phyloP scores from a whole-genome alignment of 495 filamentous ascomycete species.

The Venustampulla echinocandica region DNA sequence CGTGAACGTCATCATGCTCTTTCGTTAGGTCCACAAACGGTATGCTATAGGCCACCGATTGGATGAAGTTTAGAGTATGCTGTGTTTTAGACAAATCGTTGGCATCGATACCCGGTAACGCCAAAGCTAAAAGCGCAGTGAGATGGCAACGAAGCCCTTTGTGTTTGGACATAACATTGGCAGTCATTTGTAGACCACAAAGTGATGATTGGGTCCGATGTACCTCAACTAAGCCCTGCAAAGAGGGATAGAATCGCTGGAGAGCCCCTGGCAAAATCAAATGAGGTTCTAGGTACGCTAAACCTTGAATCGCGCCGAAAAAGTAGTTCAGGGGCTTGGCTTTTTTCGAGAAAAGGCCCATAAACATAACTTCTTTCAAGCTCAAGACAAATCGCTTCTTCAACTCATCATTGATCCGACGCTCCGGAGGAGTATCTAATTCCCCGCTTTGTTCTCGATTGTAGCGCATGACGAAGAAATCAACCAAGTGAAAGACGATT shows the following conservation, averaged over 20 bases:
- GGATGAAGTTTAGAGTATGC: slow-evolving; percentile 89
- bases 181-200: slow-evolving; percentile 78
- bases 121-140: slow-evolving; percentile 82
- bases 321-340: slow-evolving; percentile 83
- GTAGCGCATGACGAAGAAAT: slow-evolving; percentile 97
- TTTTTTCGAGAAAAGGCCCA: slow-evolving; percentile 97
- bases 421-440: slow-evolving; percentile 70
- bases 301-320: slow-evolving; percentile 75
- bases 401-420: slow-evolving; percentile 67
- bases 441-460: slow-evolving; percentile 90
- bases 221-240: slow-evolving; percentile 94
- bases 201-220: slow-evolving; percentile 93
- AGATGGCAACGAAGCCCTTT: slow-evolving; percentile 94
- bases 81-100: slow-evolving; percentile 97
- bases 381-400: slow-evolving; percentile 88
- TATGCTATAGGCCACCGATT: slow-evolving; percentile 89
- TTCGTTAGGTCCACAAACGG: slow-evolving; percentile 78
- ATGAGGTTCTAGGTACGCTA: slow-evolving; percentile 85
- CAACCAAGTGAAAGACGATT: slow-evolving; percentile 83
- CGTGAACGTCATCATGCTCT: slow-evolving; percentile 57
- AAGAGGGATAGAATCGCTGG: slow-evolving; percentile 91
- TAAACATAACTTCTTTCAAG: slow-evolving; percentile 87
- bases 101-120: slow-evolving; percentile 91
- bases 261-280: slow-evolving; percentile 89
- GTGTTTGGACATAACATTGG: slow-evolving; percentile 78